Percentiles rank a stretch among this genome's conserved stretches.
phyloP scores from a whole-genome alignment of 108 stramenopile genomes.

The Stephanodiscus triporus region DNA sequence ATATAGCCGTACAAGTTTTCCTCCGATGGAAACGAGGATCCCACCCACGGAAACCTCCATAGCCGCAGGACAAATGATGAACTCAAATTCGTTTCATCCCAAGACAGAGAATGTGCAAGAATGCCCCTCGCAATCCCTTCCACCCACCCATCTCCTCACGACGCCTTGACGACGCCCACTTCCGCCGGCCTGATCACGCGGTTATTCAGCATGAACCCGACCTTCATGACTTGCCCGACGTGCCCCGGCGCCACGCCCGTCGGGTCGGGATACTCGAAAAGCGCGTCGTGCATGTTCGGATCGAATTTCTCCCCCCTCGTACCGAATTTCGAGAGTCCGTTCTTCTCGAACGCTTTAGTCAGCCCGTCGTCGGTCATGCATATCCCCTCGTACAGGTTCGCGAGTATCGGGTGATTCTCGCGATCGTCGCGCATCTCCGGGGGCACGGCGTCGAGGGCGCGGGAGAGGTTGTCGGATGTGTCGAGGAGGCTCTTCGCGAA shows the following conservation, averaged over 20 bases:
- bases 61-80: neutral
- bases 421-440: constrained; percentile 54
- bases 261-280: constrained; percentile 90
- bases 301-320: constrained; percentile 91
- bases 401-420: constrained; percentile 56
- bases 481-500: constrained; percentile 92
- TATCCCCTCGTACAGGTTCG: constrained; percentile 86
- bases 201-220: constrained; percentile 92
- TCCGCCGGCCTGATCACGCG: constrained; percentile 95
- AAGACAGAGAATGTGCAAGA: neutral
- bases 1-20: neutral
- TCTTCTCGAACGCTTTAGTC: constrained; percentile 80
- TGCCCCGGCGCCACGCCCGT: constrained; percentile 61
- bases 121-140: neutral
- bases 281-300: constrained; percentile 94
- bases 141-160: constrained; percentile 5
- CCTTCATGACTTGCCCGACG: constrained; percentile 94
- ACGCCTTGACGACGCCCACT: constrained; percentile 91
- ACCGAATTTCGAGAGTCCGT: constrained; percentile 90
- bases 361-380: constrained; percentile 90
- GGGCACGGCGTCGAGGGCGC: constrained; percentile 83
- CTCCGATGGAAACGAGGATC: neutral
- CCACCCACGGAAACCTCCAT: neutral
- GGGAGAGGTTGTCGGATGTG: constrained; percentile 90
- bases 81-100: neutral